Conservation (phyloP, 768 basidiomycete genomes). For the Cyclocybe cylindracea region DNA sequence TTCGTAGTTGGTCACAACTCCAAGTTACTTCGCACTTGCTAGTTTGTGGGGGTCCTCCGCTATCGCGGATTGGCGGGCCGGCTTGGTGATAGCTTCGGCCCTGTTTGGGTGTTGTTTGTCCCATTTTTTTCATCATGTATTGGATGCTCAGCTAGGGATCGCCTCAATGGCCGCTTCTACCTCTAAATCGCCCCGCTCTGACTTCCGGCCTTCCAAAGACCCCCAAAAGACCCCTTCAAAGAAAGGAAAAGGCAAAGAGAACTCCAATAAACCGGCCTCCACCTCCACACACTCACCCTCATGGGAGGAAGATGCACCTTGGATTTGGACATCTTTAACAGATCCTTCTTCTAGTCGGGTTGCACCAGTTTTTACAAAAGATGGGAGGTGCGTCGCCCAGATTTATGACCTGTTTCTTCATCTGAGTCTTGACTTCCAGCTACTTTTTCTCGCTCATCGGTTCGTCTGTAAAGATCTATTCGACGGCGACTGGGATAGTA, state of each 20-base stretch:
- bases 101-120: slow-evolving; percentile 36
- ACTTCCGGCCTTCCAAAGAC: slow-evolving; percentile 15
- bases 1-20: too few species aligned
- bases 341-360: slow-evolving; percentile 64
- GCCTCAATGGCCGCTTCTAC: slow-evolving; percentile 44
- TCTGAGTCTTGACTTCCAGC: slow-evolving; percentile 36
- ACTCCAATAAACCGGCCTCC: slow-evolving; percentile 15
- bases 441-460: slow-evolving; percentile 90
- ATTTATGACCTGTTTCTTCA: not conserved
- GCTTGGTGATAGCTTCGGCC: slow-evolving; percentile 8
- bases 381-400: slow-evolving; percentile 67
- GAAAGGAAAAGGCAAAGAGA: slow-evolving; percentile 53
- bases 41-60: too few species aligned
- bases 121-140: slow-evolving; percentile 30
- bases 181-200: slow-evolving; percentile 31
- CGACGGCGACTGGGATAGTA: slow-evolving; percentile 73
- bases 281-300: slow-evolving; percentile 15
- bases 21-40: too few species aligned
- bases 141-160: slow-evolving; percentile 12
- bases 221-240: slow-evolving; percentile 29
- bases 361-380: slow-evolving; percentile 82
- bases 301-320: slow-evolving; percentile 37
- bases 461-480: slow-evolving; percentile 83
- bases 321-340: slow-evolving; percentile 74
- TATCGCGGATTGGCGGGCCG: not conserved